Conservation (phyloP, 306 rosid genomes). For the Sophora flavescens region DNA sequence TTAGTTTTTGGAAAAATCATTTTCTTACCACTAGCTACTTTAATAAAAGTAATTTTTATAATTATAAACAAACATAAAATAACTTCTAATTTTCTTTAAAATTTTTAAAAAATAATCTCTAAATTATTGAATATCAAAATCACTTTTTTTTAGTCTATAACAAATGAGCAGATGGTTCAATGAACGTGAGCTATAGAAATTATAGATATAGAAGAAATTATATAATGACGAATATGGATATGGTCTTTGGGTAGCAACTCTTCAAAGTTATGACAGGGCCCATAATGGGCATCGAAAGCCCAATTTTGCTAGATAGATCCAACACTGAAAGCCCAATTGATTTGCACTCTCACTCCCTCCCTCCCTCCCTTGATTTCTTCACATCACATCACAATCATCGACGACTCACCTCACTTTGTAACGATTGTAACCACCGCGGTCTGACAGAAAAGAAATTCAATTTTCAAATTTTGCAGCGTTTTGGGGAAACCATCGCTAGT, state of each 20-base stretch:
- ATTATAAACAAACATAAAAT: too few species aligned
- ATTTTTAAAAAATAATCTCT: too few species aligned
- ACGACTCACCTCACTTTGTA: neutral
- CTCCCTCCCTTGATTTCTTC: neutral
- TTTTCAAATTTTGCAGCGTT: neutral
- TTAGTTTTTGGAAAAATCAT: too few species aligned
- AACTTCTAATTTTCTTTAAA: too few species aligned
- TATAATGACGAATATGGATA: too few species aligned
- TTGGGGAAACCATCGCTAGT: neutral
- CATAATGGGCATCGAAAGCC: slow-evolving; percentile 4
- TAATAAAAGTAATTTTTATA: too few species aligned
- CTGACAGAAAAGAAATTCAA: slow-evolving; percentile 9
- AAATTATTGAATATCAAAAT: too few species aligned
- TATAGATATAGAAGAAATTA: too few species aligned
- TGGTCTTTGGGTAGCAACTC: neutral
- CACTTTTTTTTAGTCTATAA: too few species aligned
- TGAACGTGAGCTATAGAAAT: too few species aligned
- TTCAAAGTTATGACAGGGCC: neutral
- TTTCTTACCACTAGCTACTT: too few species aligned
- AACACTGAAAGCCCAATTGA: neutral
- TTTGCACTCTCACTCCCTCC: neutral
- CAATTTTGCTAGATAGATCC: neutral
- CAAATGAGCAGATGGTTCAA: too few species aligned
- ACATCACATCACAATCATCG: neutral
- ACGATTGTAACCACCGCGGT: neutral